A percentile compares a stretch with the other conserved stretches of the same genome.
Conservation (phyloP, 352 stramenopile species). For the Globisporangium cylindrosporum region DNA sequence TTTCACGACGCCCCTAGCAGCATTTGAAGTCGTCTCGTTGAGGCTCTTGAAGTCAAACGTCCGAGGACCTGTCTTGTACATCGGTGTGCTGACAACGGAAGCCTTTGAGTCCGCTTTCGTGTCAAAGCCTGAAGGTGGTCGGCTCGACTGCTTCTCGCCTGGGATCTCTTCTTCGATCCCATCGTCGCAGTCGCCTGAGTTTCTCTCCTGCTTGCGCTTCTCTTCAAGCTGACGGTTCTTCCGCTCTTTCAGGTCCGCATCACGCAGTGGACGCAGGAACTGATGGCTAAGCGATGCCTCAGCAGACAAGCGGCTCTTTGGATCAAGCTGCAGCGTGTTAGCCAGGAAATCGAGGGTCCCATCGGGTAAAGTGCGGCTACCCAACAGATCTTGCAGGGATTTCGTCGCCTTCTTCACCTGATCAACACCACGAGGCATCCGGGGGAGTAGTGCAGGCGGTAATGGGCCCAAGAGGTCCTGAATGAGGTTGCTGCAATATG, state of each 20-base stretch:
- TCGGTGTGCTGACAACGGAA: constrained; percentile 6
- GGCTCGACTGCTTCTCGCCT: constrained; percentile 26
- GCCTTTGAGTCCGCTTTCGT: constrained; percentile 24
- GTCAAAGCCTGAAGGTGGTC: constrained; percentile 9
- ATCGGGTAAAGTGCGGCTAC: constrained; percentile 37
- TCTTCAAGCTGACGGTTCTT: constrained; percentile 44
- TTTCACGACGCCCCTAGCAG: neutral
- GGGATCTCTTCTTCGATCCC: constrained; percentile 82
- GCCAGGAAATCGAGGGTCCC: constrained; percentile 69
- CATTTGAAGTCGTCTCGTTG: constrained; percentile 3
- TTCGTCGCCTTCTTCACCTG: constrained; percentile 36
- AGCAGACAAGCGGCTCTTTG: constrained; percentile 49
- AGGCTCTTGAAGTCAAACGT: constrained; percentile 28
- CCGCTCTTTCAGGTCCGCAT: constrained; percentile 42
- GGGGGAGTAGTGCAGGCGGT: constrained; percentile 33
- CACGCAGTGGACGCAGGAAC: constrained; percentile 51
- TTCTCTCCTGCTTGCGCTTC: constrained; percentile 22
- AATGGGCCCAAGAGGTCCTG: constrained; percentile 66
- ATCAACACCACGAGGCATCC: constrained; percentile 50
- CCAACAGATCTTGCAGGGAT: constrained; percentile 45
- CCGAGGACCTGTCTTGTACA: constrained; percentile 23
- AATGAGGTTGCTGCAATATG: constrained; percentile 57
- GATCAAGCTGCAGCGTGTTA: constrained; percentile 61
- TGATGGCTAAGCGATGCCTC: constrained; percentile 49
- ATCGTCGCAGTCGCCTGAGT: constrained; percentile 35